A percentile compares a stretch with the other conserved stretches of the same genome.
phyloP scores from a whole-genome alignment of 139 green algal genomes.

The Micractinium sp. region DNA sequence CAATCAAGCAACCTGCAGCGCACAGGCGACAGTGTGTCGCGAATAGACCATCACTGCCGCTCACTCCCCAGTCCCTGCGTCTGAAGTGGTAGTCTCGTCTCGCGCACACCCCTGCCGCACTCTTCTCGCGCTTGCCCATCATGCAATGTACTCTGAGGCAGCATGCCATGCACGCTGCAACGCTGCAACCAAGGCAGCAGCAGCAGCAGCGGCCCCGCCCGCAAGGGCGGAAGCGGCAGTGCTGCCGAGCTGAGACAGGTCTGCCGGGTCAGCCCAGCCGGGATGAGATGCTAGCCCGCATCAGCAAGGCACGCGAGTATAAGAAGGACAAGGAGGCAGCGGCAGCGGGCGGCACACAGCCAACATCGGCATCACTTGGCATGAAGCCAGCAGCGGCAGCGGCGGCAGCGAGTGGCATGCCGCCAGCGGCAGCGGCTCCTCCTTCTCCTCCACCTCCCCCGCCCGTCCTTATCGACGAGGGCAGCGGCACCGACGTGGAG shows the following conservation, averaged over 20 bases:
- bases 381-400: neutral
- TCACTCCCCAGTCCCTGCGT: no score
- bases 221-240: neutral
- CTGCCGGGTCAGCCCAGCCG: neutral
- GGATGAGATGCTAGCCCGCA: constrained; percentile 30
- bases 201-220: no score
- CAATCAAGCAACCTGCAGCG: no score
- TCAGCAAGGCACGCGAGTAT: constrained; percentile 28
- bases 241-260: neutral
- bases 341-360: neutral
- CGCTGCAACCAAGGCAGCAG: no score
- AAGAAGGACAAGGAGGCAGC: constrained; percentile 8
- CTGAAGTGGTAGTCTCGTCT: no score
- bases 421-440: neutral
- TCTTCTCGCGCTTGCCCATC: no score
- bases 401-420: neutral
- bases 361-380: neutral
- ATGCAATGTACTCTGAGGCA: no score
- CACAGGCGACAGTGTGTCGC: no score
- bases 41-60: no score
- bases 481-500: neutral
- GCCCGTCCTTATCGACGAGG: neutral
- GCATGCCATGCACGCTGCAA: no score
- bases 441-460: neutral
- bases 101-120: no score